Evolutionary conservation across 257 asterid species (phyloP).

Genomic region (Fraxinus cuspidata): DNA sequence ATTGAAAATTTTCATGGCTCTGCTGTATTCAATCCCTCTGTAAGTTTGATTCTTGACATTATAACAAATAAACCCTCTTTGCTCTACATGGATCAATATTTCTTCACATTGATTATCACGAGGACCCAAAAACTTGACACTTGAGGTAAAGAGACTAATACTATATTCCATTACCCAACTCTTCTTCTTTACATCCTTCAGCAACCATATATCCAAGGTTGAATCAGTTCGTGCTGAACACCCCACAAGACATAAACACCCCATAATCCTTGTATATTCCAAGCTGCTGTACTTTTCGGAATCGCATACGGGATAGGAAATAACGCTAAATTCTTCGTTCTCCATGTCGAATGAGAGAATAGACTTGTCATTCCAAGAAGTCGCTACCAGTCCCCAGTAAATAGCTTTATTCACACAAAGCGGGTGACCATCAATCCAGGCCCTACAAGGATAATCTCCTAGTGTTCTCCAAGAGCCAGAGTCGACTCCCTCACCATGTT

Average conservation of each 20-base stretch:
- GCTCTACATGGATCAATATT: constrained; percentile 46
- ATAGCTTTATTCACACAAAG: constrained; percentile 36
- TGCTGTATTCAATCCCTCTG: constrained; percentile 30
- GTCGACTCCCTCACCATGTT: constrained; percentile 18
- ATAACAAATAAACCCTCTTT: constrained; percentile 37
- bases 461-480: constrained; percentile 41
- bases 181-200: constrained; percentile 34
- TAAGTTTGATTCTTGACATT: constrained; percentile 23
- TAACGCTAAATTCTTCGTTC: constrained; percentile 33
- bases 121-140: constrained; percentile 42
- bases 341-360: constrained; percentile 46
- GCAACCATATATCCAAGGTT: constrained; percentile 42
- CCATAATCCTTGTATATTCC: constrained; percentile 42
- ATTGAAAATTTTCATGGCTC: constrained; percentile 39
- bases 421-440: constrained; percentile 46
- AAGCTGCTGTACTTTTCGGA: constrained; percentile 30
- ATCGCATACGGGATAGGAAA: constrained; percentile 34
- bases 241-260: constrained; percentile 40
- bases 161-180: constrained; percentile 41
- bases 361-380: constrained; percentile 41
- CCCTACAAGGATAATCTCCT: constrained; percentile 38
- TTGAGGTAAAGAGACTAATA: constrained; percentile 34
- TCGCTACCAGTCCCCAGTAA: constrained; percentile 36
- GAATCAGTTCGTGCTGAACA: constrained; percentile 35
- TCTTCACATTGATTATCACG: constrained; percentile 40